Percentiles rank a stretch among this genome's conserved stretches.
These are phyloP conservation scores for Dissoconium aciculare DNA, from an alignment of 2,329 filamentous ascomycete species.

Conservation along the genomic window DNA sequence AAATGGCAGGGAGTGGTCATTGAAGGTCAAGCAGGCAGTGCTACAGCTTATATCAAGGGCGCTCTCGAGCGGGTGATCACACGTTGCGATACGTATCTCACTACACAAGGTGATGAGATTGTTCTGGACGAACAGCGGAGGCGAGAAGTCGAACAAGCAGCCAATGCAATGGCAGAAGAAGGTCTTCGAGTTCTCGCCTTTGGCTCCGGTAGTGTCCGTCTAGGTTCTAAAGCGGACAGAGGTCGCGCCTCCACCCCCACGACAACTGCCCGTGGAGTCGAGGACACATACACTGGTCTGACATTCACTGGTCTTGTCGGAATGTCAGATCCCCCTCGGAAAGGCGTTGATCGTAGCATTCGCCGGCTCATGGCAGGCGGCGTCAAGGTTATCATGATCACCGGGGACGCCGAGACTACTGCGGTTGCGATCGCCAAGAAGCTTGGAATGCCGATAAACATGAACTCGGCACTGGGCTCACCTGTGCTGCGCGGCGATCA, in stretches of 20 bases:
- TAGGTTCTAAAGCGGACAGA: conserved; percentile 13
- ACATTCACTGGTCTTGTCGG: conserved; percentile 86
- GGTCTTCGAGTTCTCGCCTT: conserved; percentile 86
- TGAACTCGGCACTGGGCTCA: conserved; percentile 42
- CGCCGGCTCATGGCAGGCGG: conserved; percentile 81
- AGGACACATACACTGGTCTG: conserved; percentile 67
- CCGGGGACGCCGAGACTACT: conserved; percentile 87
- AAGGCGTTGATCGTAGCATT: conserved; percentile 80
- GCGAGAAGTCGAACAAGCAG: conserved; percentile 61
- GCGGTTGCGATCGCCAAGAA: conserved; percentile 87
- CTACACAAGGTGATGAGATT: conserved; percentile 71
- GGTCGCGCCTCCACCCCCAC: conserved; percentile 5
- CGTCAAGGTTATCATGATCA: conserved; percentile 98
- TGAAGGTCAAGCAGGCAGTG: conserved; percentile 44
- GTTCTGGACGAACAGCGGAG: conserved; percentile 63
- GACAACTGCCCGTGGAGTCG: conserved; percentile 26
- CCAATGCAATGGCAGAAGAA: conserved; percentile 74
- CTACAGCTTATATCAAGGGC: conserved; percentile 90
- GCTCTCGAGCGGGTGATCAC: conserved; percentile 75
- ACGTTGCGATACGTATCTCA: conserved; percentile 81
- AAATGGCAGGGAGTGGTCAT: conserved; percentile 99
- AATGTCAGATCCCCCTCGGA: conserved; percentile 91
- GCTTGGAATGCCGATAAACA: conserved; percentile 78
- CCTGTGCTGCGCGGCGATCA: conserved; percentile 78
- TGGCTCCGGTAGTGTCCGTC: conserved; percentile 56